Evolutionary conservation across 768 basidiomycete species (phyloP).

Genomic region (Lepiota brunneoincarnata): DNA sequence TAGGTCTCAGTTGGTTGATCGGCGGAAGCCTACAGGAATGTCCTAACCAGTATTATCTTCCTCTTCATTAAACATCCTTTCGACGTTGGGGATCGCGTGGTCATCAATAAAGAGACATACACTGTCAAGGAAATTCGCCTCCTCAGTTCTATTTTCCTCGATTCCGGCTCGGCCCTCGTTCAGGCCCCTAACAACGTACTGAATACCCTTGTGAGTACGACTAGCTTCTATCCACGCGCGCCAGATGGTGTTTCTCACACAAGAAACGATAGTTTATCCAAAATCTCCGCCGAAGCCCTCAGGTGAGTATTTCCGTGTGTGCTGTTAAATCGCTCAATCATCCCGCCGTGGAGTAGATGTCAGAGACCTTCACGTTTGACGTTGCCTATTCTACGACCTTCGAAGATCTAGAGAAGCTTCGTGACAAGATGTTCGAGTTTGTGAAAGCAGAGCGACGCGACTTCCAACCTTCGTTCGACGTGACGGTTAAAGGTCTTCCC

Average conservation of each 20-base stretch:
- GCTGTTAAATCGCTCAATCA: background rate
- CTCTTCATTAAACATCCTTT: conserved; percentile 85
- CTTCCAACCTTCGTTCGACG: conserved; percentile 73
- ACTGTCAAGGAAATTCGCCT: conserved; percentile 89
- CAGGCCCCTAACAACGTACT: conserved; percentile 70
- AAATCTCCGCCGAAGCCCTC: conserved; percentile 70
- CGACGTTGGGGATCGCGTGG: conserved; percentile 78
- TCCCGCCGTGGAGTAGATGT: conserved; percentile 43
- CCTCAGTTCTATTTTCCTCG: conserved; percentile 71
- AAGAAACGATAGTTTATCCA: conserved; percentile 53
- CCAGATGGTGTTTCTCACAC: background rate
- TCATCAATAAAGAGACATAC: conserved; percentile 50
- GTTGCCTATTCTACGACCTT: conserved; percentile 78
- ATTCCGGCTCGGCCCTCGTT: conserved; percentile 56
- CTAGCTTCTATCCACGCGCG: background rate
- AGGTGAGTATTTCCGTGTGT: conserved; percentile 32
- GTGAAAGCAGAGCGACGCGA: conserved; percentile 70
- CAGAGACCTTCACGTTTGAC: conserved; percentile 79
- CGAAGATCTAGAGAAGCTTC: conserved; percentile 74
- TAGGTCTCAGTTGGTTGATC: conserved; percentile 84
- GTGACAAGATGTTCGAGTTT: conserved; percentile 79
- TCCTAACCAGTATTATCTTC: conserved; percentile 86
- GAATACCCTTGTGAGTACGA: conserved; percentile 45
- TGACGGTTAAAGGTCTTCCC: conserved; percentile 54
- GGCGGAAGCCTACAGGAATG: conserved; percentile 77